Evolutionary conservation across 495 filamentous ascomycete species (phyloP).

Genomic region (Podospora fimiseda): DNA sequence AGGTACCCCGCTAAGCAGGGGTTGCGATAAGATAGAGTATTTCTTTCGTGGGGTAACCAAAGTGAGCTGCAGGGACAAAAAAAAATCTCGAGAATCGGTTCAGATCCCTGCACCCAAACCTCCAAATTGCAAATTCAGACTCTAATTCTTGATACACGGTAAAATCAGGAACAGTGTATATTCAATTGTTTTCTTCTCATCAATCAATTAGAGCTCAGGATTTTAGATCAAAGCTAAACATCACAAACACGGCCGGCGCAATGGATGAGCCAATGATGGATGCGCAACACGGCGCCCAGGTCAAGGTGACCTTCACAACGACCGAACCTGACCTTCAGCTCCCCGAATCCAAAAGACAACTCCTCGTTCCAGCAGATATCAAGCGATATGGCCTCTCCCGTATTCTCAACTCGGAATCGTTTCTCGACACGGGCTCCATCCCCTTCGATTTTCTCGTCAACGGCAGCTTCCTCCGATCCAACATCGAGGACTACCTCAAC

Average conservation of each 20-base stretch:
- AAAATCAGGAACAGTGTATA: too few species aligned
- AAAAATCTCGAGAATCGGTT: conserved; percentile 17
- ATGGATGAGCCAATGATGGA: conserved; percentile 25
- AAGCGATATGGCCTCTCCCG: conserved; percentile 87
- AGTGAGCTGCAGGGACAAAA: conserved; percentile 20
- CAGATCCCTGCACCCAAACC: conserved; percentile 5
- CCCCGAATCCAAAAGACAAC: conserved; percentile 45
- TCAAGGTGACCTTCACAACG: conserved; percentile 55
- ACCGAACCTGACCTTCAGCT: conserved; percentile 51
- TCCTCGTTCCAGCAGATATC: conserved; percentile 61
- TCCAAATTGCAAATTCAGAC: not conserved
- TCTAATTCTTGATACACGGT: not conserved
- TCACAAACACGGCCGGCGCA: conserved; percentile 2
- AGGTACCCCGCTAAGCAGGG: conserved; percentile 17
- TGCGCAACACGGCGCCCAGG: conserved; percentile 26
- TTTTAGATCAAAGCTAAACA: too few species aligned
- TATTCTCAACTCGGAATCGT: conserved; percentile 76
- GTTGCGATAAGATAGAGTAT: conserved; percentile 27
- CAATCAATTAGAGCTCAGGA: too few species aligned
- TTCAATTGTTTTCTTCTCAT: too few species aligned
- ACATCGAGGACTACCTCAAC: conserved; percentile 81
- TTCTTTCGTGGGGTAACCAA: conserved; percentile 21
- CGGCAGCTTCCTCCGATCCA: conserved; percentile 80
- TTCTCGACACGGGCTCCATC: conserved; percentile 74
- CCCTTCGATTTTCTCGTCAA: conserved; percentile 96